phyloP scores from a whole-genome alignment of 345 rosid species.

The Cardamine occulta region DNA sequence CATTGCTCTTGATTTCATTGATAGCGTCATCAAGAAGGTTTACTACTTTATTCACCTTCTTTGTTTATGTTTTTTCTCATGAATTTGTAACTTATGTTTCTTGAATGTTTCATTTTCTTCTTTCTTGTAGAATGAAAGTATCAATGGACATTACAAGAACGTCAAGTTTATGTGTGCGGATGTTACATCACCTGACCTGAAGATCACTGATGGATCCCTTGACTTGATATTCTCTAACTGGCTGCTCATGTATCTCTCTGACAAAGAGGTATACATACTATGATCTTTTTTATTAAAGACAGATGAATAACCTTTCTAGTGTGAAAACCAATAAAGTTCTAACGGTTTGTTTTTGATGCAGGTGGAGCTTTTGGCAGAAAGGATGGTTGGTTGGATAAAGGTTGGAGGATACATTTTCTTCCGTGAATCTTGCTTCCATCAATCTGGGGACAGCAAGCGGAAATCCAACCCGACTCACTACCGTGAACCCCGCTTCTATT shows the following conservation, averaged over 20 bases:
- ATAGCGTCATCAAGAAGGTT: conserved; percentile 84
- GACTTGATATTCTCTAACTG: conserved; percentile 94
- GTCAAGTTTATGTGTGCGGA: conserved; percentile 88
- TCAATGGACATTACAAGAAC: conserved; percentile 82
- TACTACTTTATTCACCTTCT: conserved; percentile 12
- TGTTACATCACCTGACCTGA: conserved; percentile 76
- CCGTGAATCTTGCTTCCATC: conserved; percentile 97
- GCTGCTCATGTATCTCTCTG: conserved; percentile 97
- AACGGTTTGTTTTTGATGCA: conserved; percentile 35
- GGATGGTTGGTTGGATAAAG: conserved; percentile 87
- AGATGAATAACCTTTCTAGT: background rate
- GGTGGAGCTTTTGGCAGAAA: conserved; percentile 77
- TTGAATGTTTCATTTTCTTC: background rate
- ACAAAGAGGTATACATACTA: conserved; percentile 65
- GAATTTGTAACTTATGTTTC: background rate
- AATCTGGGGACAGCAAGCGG: conserved; percentile 87
- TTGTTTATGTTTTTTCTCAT: background rate
- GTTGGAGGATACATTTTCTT: conserved; percentile 91
- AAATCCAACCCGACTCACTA: conserved; percentile 91
- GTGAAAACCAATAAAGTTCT: background rate
- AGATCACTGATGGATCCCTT: conserved; percentile 69
- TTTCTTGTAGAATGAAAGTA: conserved; percentile 66
- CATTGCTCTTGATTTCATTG: conserved; percentile 88
- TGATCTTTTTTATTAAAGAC: background rate
- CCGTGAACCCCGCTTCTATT: conserved; percentile 94